Percentiles rank a stretch among this genome's conserved stretches.
These are phyloP conservation scores for Trypanosoma mega DNA, from an alignment of 208 protist species.

Conservation along the genomic window DNA sequence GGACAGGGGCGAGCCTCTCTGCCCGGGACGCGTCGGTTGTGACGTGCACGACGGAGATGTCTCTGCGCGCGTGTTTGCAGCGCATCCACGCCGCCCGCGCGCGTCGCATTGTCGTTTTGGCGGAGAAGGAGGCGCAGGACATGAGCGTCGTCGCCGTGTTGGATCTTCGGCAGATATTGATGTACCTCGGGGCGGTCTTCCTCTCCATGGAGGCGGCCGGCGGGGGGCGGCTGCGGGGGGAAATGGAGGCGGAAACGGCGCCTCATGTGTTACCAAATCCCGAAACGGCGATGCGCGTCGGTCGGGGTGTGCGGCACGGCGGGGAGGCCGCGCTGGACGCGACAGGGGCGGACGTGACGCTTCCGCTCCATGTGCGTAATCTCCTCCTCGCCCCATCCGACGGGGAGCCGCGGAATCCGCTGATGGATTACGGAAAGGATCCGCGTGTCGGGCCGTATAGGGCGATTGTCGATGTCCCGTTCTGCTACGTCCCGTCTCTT, in stretches of 20 bases:
- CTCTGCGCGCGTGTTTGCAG: slow-evolving; percentile 66
- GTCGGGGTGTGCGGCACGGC: not conserved
- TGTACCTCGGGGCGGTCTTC: slow-evolving; percentile 80
- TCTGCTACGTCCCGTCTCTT: slow-evolving; percentile 41
- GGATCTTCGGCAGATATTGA: slow-evolving; percentile 82
- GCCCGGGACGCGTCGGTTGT: slow-evolving; percentile 16
- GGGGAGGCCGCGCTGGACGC: slow-evolving; percentile 9
- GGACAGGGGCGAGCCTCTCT: slow-evolving; percentile 5
- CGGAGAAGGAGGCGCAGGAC: slow-evolving; percentile 68
- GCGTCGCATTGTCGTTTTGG: slow-evolving; percentile 63
- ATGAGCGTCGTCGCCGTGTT: slow-evolving; percentile 68
- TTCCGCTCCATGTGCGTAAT: slow-evolving; percentile 59
- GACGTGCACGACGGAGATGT: slow-evolving; percentile 62
- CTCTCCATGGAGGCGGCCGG: slow-evolving; percentile 67
- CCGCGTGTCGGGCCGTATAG: slow-evolving; percentile 57
- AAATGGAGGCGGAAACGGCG: slow-evolving; percentile 12
- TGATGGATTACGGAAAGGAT: slow-evolving; percentile 37
- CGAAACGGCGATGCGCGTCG: no score
- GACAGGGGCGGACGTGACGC: slow-evolving; percentile 31
- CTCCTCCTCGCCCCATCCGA: slow-evolving; percentile 35
- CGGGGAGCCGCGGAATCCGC: slow-evolving; percentile 11
- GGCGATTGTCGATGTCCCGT: slow-evolving; percentile 77
- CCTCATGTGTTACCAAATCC: not conserved
- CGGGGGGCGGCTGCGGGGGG: slow-evolving; percentile 3
- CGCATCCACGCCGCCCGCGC: slow-evolving; percentile 53